phyloP scores from a whole-genome alignment of 1,284 basidiomycete species.

The Leccinum insolens region DNA sequence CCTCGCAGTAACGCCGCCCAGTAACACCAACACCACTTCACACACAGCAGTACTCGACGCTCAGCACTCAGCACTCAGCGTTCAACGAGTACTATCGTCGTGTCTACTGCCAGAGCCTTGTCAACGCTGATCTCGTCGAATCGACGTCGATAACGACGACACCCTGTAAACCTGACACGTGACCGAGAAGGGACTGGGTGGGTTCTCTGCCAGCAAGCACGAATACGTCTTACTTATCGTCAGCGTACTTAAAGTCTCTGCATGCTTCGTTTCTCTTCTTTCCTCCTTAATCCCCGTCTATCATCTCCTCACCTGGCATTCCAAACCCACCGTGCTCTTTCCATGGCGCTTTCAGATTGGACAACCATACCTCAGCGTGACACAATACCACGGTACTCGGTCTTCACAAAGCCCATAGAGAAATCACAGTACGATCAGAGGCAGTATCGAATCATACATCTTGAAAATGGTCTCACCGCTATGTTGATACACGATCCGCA shows the following conservation, averaged over 20 bases:
- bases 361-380: slow-evolving; percentile 19
- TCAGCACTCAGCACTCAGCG: neutral
- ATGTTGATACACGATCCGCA: slow-evolving; percentile 86
- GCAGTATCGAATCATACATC: slow-evolving; percentile 79
- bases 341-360: slow-evolving; percentile 31
- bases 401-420: slow-evolving; percentile 71
- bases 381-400: slow-evolving; percentile 43
- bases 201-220: slow-evolving; percentile 3
- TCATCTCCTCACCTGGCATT: neutral
- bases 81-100: too few species aligned
- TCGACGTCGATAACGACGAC: neutral
- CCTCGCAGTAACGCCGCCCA: neutral
- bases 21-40: neutral
- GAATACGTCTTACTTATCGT: neutral
- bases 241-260: neutral
- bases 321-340: slow-evolving; percentile 19
- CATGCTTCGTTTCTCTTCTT: slow-evolving; percentile 18
- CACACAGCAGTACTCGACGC: neutral
- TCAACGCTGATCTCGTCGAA: neutral
- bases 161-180: slow-evolving; percentile 18
- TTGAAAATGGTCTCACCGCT: slow-evolving; percentile 90
- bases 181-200: slow-evolving; percentile 27
- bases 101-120: neutral
- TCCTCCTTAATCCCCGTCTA: slow-evolving; percentile 11
- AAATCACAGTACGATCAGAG: slow-evolving; percentile 80